Evolutionary conservation across 495 filamentous ascomycete species (phyloP), one percentile per base, ranked within the genome.

Genomic region (Aspergillus coremiiformis): DNA sequence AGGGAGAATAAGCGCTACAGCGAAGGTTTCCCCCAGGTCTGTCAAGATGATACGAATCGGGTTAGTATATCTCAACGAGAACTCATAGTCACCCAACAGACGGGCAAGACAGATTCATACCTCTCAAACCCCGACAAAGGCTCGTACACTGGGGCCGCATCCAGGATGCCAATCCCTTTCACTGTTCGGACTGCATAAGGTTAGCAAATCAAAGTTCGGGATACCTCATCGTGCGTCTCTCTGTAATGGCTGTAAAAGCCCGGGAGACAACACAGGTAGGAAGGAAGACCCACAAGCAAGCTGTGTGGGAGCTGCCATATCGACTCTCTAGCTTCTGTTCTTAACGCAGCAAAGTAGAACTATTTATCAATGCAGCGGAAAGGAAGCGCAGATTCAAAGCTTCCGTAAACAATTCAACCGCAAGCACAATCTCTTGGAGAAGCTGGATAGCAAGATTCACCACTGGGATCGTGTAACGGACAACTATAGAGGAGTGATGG

Each of bases 1-100:
- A 89, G 30, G 90, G 89, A 54, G 92, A 96, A 77, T 97, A 98
- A 58, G 80, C 82, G 71, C 86, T 92, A 67, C 92, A 97, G 71
- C 93, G 85, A 60, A 93, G 78, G 71, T 90, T 96, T 66, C 90
- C 92, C 77, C 95, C 86, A 51, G 94, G 91, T 70, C 85, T 88
- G 62, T 39, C 55, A 46, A 29, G 3, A 21, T 10, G 11, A 5
- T 9, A 21, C 6, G 44, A 46, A 14, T 43, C 19, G 39, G 0
- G 8, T 49, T n/a, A 39, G 22, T 26, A 35, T 4, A 43, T 11
- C 33, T 41, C 24, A 23, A 33, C 12, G 0, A 22, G 3, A 33
- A 30, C 15, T 12, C 29, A 19, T 21, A 22, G 26, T 17, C 23
- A 24, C 17, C 44, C 4, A 21, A 21, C 20, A 21, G n/a, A 48